Base-by-base conservation (phyloP, 1,139 yeast species). In the Geotrichum siamense region DNA sequence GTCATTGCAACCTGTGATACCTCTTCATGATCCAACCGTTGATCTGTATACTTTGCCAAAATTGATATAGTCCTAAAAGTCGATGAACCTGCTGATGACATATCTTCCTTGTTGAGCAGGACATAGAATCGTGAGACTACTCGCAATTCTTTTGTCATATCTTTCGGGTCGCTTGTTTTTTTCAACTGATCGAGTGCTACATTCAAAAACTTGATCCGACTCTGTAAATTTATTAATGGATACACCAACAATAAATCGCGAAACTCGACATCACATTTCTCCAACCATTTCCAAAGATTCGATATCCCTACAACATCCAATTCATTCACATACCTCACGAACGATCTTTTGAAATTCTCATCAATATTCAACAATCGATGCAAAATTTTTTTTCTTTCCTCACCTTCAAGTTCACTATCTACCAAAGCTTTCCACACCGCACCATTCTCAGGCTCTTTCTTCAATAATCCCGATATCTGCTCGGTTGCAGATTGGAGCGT, bases 1-100 rank as follows among this genome's bases (percentile, higher is more conserved):
- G 45, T 44, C 44, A 54, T 36, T 5, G 50, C 56, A 1, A 53
- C 56, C 23, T 49, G 52, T 1, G 53, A 43, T 3, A 46, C 28
- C 30, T 49, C 22, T 21, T 41, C 37, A 12, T 41, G 44, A 8
- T 40, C 20, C 3, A 41, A 31, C 8, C 49, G 27, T 19, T 44
- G 30, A 31, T 46, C 49, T 10, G 49, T 41, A 28, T 30, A 46
- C 2, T 33, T 21, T 10, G 49, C 33, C 4, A 46, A 22, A 22
- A 46, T 37, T 3, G 49, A 46, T 5, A 46, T n/a, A 4, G 45
- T 39, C 23, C 40, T 46, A n/a, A 33, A 15, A n/a, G 46, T 35
- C 6, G 35, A 12, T 13, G 26, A 23, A 8, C 9, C 16, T 3
- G 42, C 37, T 8, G 40, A 43, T 5, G 23, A 10, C 5, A 33